A percentile compares a stretch with the other conserved stretches of the same genome.
phyloP scores from a whole-genome alignment of 2,329 filamentous ascomycete genomes.

The Stagonosporopsis tanaceti region DNA sequence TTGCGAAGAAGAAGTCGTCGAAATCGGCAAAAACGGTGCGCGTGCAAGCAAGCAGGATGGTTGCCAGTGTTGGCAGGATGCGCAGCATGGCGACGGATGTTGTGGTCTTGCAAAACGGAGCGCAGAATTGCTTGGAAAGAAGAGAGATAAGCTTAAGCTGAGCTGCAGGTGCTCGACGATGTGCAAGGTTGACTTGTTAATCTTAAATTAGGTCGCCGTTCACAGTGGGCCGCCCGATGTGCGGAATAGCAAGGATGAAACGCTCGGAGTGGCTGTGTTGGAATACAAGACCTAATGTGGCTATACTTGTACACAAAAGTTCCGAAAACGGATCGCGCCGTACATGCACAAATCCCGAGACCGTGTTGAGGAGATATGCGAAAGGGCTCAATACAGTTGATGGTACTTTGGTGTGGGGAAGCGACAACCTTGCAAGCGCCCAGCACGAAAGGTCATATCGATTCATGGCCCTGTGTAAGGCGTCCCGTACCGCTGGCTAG shows the following conservation, averaged over 20 bases:
- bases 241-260: slow-evolving; percentile 13
- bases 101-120: background rate
- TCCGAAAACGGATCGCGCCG: background rate
- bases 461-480: slow-evolving; percentile 5
- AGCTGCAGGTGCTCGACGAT: slow-evolving; percentile 5
- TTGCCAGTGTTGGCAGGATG: background rate
- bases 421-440: slow-evolving; percentile 5
- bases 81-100: slow-evolving; percentile 5
- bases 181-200: slow-evolving; percentile 3
- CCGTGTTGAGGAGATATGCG: slow-evolving; percentile 3
- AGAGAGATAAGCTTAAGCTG: background rate
- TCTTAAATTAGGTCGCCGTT: slow-evolving; percentile 16
- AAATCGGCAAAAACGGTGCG: slow-evolving; percentile 10
- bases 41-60: background rate
- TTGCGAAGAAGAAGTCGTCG: slow-evolving; percentile 26
- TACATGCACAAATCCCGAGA: background rate
- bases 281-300: background rate
- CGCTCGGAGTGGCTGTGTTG: slow-evolving; percentile 13
- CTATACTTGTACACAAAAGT: background rate
- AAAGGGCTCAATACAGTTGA: slow-evolving; percentile 2
- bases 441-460: slow-evolving; percentile 2
- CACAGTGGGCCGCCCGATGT: slow-evolving; percentile 9
- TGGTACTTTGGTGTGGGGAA: background rate
- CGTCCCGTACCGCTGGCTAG: slow-evolving; percentile 3
- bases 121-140: background rate